Percentiles rank a stretch among this genome's conserved stretches.
phyloP scores from a whole-genome alignment of 306 rosid genomes.

The Cucurbita argyrosperma region DNA sequence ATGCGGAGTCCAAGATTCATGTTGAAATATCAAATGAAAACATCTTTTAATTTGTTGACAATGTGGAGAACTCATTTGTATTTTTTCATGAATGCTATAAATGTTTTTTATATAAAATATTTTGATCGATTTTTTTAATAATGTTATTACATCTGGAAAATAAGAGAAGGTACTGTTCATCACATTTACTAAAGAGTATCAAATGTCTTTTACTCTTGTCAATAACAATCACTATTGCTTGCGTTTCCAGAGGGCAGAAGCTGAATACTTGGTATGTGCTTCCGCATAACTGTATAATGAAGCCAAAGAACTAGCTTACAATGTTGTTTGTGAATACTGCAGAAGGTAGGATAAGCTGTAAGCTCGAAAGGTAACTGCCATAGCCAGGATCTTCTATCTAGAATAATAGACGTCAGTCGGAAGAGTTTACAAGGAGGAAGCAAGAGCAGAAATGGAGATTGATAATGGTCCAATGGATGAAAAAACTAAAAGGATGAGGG shows the following conservation, averaged over 20 bases:
- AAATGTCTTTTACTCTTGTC: background rate
- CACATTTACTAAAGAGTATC: background rate
- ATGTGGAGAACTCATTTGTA: background rate
- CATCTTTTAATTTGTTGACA: background rate
- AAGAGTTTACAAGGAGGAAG: background rate
- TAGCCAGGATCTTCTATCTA: background rate
- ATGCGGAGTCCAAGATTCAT: background rate
- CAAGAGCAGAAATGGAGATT: conserved; percentile 31
- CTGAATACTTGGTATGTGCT: background rate
- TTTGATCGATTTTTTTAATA: background rate
- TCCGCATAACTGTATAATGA: background rate
- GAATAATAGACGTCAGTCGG: background rate
- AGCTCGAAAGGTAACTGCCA: background rate
- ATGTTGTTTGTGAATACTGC: background rate
- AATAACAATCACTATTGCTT: background rate
- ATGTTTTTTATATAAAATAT: background rate
- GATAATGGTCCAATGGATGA: conserved; percentile 55
- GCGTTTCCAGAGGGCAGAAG: background rate
- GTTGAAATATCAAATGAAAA: background rate
- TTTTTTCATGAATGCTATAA: background rate
- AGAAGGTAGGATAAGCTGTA: background rate
- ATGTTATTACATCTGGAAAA: background rate
- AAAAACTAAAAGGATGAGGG: conserved; percentile 88
- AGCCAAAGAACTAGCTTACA: background rate
- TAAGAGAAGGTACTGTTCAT: background rate